These are phyloP conservation scores for Pythium brachiatum DNA, from an alignment of 352 stramenopile species.

Conservation along the genomic window DNA sequence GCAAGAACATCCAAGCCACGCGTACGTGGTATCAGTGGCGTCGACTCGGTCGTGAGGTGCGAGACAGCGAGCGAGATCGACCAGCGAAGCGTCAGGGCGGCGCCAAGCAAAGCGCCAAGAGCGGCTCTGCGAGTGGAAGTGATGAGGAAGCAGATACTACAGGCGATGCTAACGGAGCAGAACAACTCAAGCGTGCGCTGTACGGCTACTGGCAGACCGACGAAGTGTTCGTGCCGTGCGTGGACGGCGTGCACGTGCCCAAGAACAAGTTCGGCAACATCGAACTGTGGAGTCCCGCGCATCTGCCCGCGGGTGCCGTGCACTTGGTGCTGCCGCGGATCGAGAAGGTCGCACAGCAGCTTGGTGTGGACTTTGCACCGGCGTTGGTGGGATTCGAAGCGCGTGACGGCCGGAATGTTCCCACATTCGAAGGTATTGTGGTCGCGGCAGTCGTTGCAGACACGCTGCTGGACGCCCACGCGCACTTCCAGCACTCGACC, in stretches of 20 bases:
- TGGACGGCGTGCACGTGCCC: conserved; percentile 65
- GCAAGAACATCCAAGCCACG: conserved; percentile 51
- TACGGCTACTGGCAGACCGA: conserved; percentile 83
- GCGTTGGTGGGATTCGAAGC: conserved; percentile 81
- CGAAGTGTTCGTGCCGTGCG: conserved; percentile 38
- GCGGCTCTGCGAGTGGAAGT: not conserved
- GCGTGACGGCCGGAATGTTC: conserved; percentile 55
- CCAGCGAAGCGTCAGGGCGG: conserved; percentile 42
- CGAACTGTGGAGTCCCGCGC: conserved; percentile 76
- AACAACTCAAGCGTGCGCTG: conserved; percentile 24
- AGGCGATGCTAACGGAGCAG: not conserved
- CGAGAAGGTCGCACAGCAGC: conserved; percentile 51
- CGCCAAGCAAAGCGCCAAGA: conserved; percentile 7
- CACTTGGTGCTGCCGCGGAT: conserved; percentile 69
- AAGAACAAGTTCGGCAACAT: conserved; percentile 89
- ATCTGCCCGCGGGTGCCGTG: conserved; percentile 54
- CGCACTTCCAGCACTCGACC: conserved; percentile 50
- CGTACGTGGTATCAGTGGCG: conserved; percentile 71
- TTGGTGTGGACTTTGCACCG: conserved; percentile 80
- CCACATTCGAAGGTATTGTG: conserved; percentile 75
- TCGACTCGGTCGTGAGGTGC: conserved; percentile 60
- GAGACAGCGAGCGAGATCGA: conserved; percentile 40
- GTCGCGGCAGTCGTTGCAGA: conserved; percentile 41
- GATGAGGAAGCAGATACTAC: conserved; percentile 23
- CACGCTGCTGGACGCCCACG: conserved; percentile 68